Conservation (phyloP, 148 eudicot genomes). For the Rhododendron kiyosumense region DNA sequence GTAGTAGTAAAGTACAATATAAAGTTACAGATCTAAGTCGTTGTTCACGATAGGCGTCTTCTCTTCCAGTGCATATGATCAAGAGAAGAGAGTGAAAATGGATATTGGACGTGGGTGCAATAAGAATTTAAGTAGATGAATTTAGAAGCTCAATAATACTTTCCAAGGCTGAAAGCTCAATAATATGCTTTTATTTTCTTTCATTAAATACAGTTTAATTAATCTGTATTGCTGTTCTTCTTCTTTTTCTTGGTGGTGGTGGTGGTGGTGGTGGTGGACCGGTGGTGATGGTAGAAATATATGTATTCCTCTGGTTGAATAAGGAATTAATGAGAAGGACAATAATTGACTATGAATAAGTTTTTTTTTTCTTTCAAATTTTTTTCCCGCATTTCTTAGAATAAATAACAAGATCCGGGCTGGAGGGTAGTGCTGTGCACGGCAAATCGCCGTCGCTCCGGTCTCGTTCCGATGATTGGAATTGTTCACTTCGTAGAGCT, state of each 20-base stretch:
- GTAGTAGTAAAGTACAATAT: not conserved
- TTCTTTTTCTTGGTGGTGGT: not conserved
- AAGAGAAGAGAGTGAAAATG: not conserved
- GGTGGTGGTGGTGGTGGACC: no score
- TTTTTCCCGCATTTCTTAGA: not conserved
- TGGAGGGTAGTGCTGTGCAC: no score
- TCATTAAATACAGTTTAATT: not conserved
- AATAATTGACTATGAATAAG: not conserved
- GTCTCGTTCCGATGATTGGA: no score
- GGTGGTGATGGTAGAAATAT: not conserved
- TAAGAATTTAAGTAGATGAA: not conserved
- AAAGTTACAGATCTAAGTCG: not conserved
- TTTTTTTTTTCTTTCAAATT: not conserved
- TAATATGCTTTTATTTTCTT: not conserved
- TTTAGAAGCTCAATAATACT: not conserved
- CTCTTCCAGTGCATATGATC: not conserved
- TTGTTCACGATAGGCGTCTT: constrained; percentile 5
- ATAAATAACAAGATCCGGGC: no score
- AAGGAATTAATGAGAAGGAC: not conserved
- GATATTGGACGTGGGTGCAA: not conserved
- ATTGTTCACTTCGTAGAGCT: no score
- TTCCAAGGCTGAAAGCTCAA: not conserved
- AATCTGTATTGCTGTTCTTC: not conserved
- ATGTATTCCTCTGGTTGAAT: not conserved
- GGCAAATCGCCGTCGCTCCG: no score